A percentile compares a stretch with the other conserved stretches of the same genome.
Evolutionary conservation across 257 asterid species (phyloP).

Genomic region (Mentha longifolia): DNA sequence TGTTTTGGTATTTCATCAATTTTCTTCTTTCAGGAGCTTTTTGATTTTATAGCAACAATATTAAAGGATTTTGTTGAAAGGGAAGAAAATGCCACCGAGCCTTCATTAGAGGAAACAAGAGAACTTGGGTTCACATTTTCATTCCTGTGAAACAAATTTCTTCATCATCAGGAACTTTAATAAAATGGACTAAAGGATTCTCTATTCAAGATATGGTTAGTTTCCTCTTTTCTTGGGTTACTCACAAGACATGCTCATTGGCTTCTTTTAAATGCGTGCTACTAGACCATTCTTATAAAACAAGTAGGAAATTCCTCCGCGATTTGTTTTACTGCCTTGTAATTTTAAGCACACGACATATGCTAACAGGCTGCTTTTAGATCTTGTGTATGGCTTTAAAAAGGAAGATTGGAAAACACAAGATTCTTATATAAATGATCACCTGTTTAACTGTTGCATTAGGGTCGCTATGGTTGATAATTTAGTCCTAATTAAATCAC

Average conservation of each 20-base stretch:
- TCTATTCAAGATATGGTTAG: constrained; percentile 74
- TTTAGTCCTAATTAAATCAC: constrained; percentile 20
- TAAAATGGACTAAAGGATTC: constrained; percentile 88
- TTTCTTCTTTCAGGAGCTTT: constrained; percentile 63
- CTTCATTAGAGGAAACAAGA: constrained; percentile 42
- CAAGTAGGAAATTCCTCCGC: neutral
- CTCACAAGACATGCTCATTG: constrained; percentile 16
- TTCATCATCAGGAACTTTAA: constrained; percentile 66
- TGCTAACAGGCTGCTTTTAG: neutral
- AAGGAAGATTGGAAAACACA: neutral
- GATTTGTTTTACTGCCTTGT: neutral
- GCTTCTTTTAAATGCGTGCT: neutral
- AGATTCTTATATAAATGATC: neutral
- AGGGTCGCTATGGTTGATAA: constrained; percentile 7
- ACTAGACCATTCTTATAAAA: neutral
- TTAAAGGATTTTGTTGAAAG: constrained; percentile 61
- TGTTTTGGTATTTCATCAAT: constrained; percentile 1
- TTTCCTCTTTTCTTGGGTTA: neutral
- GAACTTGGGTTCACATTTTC: constrained; percentile 92
- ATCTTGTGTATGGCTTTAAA: neutral
- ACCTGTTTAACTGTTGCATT: neutral
- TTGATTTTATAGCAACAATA: constrained; percentile 74
- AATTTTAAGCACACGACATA: neutral
- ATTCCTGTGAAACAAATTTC: constrained; percentile 80
- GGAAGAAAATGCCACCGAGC: constrained; percentile 48